Conservation (phyloP, 2,329 filamentous ascomycete species). For the Xylaria arbuscula region DNA sequence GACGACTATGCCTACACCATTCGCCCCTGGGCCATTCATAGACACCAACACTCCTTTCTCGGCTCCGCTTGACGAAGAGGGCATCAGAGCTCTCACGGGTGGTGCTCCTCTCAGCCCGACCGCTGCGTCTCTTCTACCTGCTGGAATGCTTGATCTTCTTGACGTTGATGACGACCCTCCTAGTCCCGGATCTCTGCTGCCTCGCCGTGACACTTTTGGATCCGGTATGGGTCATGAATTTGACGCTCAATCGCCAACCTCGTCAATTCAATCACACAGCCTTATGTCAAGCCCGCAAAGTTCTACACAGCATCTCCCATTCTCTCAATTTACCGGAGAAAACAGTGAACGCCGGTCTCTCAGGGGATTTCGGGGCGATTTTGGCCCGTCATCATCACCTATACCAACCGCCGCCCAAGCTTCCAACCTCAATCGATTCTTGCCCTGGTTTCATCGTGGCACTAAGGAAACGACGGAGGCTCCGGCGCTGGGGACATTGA, state of each 20-base stretch:
- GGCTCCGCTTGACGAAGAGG: constrained; percentile 67
- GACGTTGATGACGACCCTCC: constrained; percentile 68
- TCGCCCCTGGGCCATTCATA: constrained; percentile 65
- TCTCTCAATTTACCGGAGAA: constrained; percentile 61
- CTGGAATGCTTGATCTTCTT: constrained; percentile 70
- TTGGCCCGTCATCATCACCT: constrained; percentile 57
- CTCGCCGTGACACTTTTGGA: constrained; percentile 53
- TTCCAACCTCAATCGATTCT: constrained; percentile 62
- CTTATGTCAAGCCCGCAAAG: constrained; percentile 71
- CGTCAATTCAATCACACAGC: constrained; percentile 67
- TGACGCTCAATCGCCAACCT: constrained; percentile 70
- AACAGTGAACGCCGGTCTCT: constrained; percentile 59
- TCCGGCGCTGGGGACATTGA: constrained; percentile 74
- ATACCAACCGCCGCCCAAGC: constrained; percentile 49
- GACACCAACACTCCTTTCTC: constrained; percentile 58
- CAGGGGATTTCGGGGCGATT: constrained; percentile 47
- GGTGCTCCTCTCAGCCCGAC: constrained; percentile 81
- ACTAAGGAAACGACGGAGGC: constrained; percentile 70
- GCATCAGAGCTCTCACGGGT: constrained; percentile 68
- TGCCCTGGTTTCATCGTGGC: constrained; percentile 70
- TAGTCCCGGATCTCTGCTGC: constrained; percentile 52
- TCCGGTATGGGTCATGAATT: constrained; percentile 53
- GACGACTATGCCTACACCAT: constrained; percentile 58
- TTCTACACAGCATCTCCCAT: constrained; percentile 69
- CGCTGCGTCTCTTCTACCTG: constrained; percentile 78